Evolutionary conservation across 176 grass and related monocot species (phyloP), one percentile per base, ranked within the genome.

Genomic region (Otatea glauca): DNA sequence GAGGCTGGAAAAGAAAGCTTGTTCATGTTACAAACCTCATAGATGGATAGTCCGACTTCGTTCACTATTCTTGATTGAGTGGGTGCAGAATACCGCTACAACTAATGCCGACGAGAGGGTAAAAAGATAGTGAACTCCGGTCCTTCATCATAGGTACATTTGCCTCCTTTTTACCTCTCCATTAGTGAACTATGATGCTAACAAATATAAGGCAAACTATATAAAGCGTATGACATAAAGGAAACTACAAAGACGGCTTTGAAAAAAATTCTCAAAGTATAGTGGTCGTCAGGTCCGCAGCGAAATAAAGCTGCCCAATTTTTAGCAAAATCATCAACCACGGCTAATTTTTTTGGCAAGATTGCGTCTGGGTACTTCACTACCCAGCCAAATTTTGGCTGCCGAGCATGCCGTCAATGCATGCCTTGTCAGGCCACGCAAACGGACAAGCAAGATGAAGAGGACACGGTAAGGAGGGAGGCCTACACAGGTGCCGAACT

Each of bases 401-500:
- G 12, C 4, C 25, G 25, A 27, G 58, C 58, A 61, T 10, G 9
- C 4, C 58, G 18, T 29, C 4, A 38, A 54, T 14, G 80, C 37
- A 34, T 5, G 74, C 2, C 6, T 47, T 2, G 59, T 48, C 14
- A 65, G 5, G 13, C 25, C 27, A 16, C 53, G 37, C 27, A n/a
- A 29, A 29, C 29, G 29, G 29, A 29, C 29, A 29, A 49, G 48
- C 23, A 48, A 4, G 16, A 29, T 5, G 0, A 25, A 17, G 6
- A 25, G 5, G 35, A 20, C 50, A 11, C 37, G 29, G 16, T 17
- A 37, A 15, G 34, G 32, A 63, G 9, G 47, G 17, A 14, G 32
- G 51, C 88, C 80, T 89, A 96, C 94, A 62, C 90, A 96, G 61
- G 94, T 81, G 82, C 94, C 94, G 83, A 91, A 96, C 79, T 85